These are phyloP conservation scores for Solanum hybrid DNA, from an alignment of 305 asterid species.

Conservation along the genomic window DNA sequence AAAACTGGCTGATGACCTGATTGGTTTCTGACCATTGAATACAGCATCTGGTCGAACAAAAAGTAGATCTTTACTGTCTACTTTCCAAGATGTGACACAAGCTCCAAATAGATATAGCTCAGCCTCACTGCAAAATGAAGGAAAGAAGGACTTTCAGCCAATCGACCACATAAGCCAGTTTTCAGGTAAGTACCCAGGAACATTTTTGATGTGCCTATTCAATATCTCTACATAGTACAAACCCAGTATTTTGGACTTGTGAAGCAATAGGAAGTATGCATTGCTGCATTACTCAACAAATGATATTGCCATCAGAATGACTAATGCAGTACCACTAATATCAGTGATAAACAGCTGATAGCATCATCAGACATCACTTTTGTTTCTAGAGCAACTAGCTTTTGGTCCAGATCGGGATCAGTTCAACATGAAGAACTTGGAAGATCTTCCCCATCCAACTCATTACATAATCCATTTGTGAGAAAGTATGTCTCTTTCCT, in stretches of 20 bases:
- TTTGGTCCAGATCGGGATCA: background rate
- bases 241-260: background rate
- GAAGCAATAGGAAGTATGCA: background rate
- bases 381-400: background rate
- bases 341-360: background rate
- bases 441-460: background rate
- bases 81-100: slow-evolving; percentile 96
- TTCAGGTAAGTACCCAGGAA: background rate
- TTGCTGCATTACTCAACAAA: background rate
- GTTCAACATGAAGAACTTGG: background rate
- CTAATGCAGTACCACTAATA: background rate
- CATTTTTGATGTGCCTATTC: background rate
- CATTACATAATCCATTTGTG: background rate
- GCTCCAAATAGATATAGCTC: slow-evolving; percentile 90
- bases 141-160: background rate
- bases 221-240: background rate
- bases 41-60: slow-evolving; percentile 98
- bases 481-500: background rate
- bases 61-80: slow-evolving; percentile 70
- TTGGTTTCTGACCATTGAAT: slow-evolving; percentile 86
- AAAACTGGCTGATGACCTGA: slow-evolving; percentile 40
- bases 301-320: background rate
- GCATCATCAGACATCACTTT: background rate
- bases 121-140: slow-evolving; percentile 58
- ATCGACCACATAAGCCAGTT: background rate